A percentile compares a stretch with the other conserved stretches of the same genome.
These are phyloP conservation scores for Penicillium salamii DNA, from an alignment of 495 filamentous ascomycete species.

Conservation along the genomic window DNA sequence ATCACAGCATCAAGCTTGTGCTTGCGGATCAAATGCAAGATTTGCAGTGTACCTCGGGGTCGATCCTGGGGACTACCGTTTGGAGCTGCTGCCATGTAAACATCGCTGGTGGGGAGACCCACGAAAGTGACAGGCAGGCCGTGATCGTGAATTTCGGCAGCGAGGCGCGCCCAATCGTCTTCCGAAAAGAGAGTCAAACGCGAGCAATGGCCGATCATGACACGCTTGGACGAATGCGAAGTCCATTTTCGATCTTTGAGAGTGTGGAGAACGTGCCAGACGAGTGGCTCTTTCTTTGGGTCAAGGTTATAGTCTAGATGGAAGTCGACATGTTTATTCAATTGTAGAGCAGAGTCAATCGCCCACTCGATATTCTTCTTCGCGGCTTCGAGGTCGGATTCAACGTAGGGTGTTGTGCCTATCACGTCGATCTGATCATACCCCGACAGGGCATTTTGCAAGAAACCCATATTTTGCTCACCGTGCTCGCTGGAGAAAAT, in stretches of 20 bases:
- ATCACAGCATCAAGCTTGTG: constrained; percentile 59
- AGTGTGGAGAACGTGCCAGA: constrained; percentile 51
- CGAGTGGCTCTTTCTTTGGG: constrained; percentile 38
- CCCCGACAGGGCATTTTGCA: constrained; percentile 44
- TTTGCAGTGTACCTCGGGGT: constrained; percentile 58
- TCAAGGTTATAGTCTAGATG: constrained; percentile 73
- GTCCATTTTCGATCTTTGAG: constrained; percentile 51
- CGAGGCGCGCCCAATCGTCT: constrained; percentile 49
- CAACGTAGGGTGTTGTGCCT: constrained; percentile 72
- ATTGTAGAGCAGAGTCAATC: constrained; percentile 43
- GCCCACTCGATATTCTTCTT: constrained; percentile 65
- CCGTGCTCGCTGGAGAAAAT: constrained; percentile 56
- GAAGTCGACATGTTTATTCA: constrained; percentile 62
- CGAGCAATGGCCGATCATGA: constrained; percentile 70
- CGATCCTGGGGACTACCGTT: constrained; percentile 10
- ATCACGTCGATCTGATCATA: constrained; percentile 53
- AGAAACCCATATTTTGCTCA: constrained; percentile 41
- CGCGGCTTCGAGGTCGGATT: constrained; percentile 45
- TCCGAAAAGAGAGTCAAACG: constrained; percentile 56
- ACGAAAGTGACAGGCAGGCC: constrained; percentile 65
- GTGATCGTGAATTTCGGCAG: constrained; percentile 34
- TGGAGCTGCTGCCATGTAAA: constrained; percentile 66
- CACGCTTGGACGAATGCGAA: constrained; percentile 35
- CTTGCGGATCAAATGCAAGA: constrained; percentile 60
- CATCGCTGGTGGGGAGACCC: constrained; percentile 69